A percentile compares a stretch with the other conserved stretches of the same genome.
phyloP scores from a whole-genome alignment of 345 rosid species.

The Lepidium aucheri region DNA sequence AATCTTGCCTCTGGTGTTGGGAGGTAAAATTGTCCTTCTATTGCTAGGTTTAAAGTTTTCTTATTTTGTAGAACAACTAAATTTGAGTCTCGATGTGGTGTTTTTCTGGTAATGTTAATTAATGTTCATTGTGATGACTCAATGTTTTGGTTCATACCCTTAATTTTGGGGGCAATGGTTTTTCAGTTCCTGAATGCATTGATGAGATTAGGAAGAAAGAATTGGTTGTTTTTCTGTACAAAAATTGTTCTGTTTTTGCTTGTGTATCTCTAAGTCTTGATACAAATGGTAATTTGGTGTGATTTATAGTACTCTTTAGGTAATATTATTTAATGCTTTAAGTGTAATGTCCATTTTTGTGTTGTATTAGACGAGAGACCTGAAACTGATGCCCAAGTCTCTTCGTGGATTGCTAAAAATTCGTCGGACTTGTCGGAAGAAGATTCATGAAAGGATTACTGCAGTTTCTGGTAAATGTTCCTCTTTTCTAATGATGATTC shows the following conservation, averaged over 20 bases:
- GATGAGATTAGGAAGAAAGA: neutral
- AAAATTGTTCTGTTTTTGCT: neutral
- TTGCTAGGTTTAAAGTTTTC: neutral
- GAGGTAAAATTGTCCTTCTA: conserved; percentile 43
- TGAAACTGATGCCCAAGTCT: conserved; percentile 55
- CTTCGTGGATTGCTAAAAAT: conserved; percentile 49
- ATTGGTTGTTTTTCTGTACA: neutral
- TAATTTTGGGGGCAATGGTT: no score
- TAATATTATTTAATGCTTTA: neutral
- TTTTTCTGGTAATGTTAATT: no score
- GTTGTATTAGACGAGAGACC: conserved; percentile 59
- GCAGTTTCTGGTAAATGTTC: conserved; percentile 55
- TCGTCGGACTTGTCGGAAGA: conserved; percentile 64
- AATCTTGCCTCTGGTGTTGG: conserved; percentile 86
- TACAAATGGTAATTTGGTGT: neutral
- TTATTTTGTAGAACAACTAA: neutral
- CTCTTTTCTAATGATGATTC: neutral
- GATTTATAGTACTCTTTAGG: neutral
- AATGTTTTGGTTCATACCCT: no score
- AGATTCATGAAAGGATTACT: conserved; percentile 73
- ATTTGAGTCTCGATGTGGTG: no score
- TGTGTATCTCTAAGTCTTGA: neutral
- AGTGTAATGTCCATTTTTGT: neutral
- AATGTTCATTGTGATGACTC: no score
- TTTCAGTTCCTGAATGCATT: no score